phyloP scores from a whole-genome alignment of 2,329 filamentous ascomycete genomes.

The Coniochaeta sp. region DNA sequence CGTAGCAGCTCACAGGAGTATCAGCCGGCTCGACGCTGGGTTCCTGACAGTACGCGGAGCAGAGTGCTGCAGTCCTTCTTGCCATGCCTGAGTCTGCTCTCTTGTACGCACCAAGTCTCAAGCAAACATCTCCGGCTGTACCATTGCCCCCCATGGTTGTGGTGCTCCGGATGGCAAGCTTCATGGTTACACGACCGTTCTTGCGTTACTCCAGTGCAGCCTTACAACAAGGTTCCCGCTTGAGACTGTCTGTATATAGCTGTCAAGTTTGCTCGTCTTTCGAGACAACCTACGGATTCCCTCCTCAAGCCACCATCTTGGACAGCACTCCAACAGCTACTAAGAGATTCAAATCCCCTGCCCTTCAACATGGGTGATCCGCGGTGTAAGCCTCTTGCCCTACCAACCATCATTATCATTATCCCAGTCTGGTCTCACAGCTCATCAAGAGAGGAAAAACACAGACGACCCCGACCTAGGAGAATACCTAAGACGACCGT shows the following conservation, averaged over 20 bases:
- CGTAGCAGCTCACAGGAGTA: background rate
- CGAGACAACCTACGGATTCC: background rate
- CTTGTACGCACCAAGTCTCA: background rate
- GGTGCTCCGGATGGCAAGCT: background rate
- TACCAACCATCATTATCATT: background rate
- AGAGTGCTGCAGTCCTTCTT: background rate
- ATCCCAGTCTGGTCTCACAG: background rate
- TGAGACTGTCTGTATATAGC: background rate
- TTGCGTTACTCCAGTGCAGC: background rate
- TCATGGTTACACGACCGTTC: background rate
- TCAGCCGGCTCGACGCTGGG: background rate
- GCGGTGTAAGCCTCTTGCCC: background rate
- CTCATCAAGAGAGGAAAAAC: background rate
- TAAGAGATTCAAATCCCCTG: too few relatives aligned
- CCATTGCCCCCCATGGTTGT: background rate
- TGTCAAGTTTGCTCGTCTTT: background rate
- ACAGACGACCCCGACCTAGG: background rate
- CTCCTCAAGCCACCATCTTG: background rate
- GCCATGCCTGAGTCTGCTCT: background rate
- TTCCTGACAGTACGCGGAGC: background rate
- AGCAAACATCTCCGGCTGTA: background rate
- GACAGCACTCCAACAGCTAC: background rate
- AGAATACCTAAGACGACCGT: conserved; percentile 1
- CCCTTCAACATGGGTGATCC: background rate
- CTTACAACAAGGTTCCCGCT: background rate